Evolutionary conservation across 2,329 filamentous ascomycete species (phyloP), one percentile per base, ranked within the genome.

Genomic region (Dissoconium aciculare): DNA sequence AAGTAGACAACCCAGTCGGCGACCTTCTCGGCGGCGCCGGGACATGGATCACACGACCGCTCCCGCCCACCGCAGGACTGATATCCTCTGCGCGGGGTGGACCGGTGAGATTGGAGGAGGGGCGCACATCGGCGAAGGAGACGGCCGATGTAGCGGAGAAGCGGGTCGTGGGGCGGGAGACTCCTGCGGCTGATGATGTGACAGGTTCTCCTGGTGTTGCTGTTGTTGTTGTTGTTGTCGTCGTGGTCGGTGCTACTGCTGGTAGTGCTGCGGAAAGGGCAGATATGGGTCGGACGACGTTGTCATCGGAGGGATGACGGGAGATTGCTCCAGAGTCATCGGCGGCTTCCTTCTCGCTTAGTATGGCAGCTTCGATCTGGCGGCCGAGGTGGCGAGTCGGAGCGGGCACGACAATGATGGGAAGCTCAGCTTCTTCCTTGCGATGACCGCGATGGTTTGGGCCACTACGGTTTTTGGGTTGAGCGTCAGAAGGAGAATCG

Each of bases 381-480:
- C 68, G 55, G 19, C 64, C 63, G 19, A 45, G 48, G 23, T 57
- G 59, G 23, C 65, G 58, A 14, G 63, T 63, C 37, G 69, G 66
- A 3, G 69, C 69, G 3, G 71, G 71, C 30, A 76, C 71, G 16
- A 75, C 60, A 0, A 69, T 75, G 12, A 74, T 62, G 2, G 69
- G 68, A 9, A 72, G 43, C 12, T 64, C 54, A 13, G 63, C 54
- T 5, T 48, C 46, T 12, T 63, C 57, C 3, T 51, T 42, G 25
- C 50, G 44, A 11, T 49, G 44, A 11, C n/a, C n/a, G n/a, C n/a
- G n/a, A n/a, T n/a, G n/a, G n/a, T n/a, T n/a, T n/a, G n/a, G n/a
- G n/a, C n/a, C n/a, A n/a, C n/a, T n/a, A n/a, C n/a, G n/a, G n/a
- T n/a, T n/a, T n/a, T n/a, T n/a, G 19, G 19, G n/a, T 8, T 23